Base-by-base conservation (phyloP, 495 filamentous ascomycete genomes). In the Pseudomonodictys pantanalensis region DNA sequence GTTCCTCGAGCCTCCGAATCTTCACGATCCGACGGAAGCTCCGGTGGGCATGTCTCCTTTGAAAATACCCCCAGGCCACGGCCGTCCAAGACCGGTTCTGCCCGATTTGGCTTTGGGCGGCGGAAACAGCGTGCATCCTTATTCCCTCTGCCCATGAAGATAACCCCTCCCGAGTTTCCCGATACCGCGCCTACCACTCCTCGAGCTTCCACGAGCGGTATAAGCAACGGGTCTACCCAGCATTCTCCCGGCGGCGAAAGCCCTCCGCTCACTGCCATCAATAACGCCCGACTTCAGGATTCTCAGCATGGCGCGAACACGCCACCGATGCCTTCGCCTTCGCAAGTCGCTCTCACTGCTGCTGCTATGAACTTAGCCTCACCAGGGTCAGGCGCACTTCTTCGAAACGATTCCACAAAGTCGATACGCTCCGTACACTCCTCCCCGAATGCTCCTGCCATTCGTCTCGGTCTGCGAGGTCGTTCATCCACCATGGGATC, bases 401-500 rank as follows among this genome's bases (percentile, higher is more conserved):
- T 75, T 65, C 84, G 77, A 66, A 84, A 78, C 74, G 72, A 89
- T 78, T 82, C 86, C 57, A 76, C 84, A 64, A 81, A 80, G 28
- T 96, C 92, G 3, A 78, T 79, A 8, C 81, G 79, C 30, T 93
- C 91, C 0, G 88, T 87, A n/a, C 88, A 60, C 18, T 69, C 67
- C 9, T 68, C 67, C 2, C 65, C 67, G 42, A 60, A 62, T 59
- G 44, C 57, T 18, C 26, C 75, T 2, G 78, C 84, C 44, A 64
- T 75, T 26, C 76, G 77, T 48, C 68, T 84, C 0, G 77, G 78
- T 28, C 75, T 77, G 33, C 80, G 90, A 56, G 86, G 86, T 47
- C 80, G 92, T 51, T 95, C 92, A n/a, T 92, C 90, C 7, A 97
- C 93, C 1, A 80, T 96, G 76, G 90, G 86, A 62, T 97, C 92